A percentile compares a stretch with the other conserved stretches of the same genome.
phyloP scores from a whole-genome alignment of 306 rosid genomes.

The Glycine tomentella region DNA sequence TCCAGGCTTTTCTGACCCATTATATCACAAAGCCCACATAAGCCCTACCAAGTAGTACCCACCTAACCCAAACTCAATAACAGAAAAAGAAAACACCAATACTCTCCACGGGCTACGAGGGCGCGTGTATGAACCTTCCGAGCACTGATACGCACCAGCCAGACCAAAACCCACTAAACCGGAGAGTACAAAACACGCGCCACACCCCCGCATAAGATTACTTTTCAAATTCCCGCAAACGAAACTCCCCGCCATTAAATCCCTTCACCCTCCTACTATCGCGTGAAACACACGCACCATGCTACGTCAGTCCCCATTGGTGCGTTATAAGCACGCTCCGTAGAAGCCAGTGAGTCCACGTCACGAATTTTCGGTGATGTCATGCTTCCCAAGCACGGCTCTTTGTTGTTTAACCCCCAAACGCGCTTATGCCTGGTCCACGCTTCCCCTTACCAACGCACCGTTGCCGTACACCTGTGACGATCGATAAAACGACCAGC shows the following conservation, averaged over 20 bases:
- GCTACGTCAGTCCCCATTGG: background rate
- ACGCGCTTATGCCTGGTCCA: constrained; percentile 56
- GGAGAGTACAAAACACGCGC: constrained; percentile 39
- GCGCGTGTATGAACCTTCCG: constrained; percentile 39
- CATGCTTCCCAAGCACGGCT: constrained; percentile 69
- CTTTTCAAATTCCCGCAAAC: constrained; percentile 47
- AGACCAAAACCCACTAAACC: background rate
- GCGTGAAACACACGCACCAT: background rate
- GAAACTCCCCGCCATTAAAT: constrained; percentile 55
- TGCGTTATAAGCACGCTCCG: background rate
- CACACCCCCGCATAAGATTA: constrained; percentile 30
- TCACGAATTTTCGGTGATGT: constrained; percentile 43
- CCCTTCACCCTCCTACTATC: background rate
- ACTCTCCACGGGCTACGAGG: constrained; percentile 35
- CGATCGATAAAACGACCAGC: constrained; percentile 62
- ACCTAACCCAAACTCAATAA: background rate
- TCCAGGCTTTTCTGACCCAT: constrained; percentile 20
- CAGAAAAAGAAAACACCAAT: no score
- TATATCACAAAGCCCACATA: background rate
- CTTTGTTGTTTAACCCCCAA: constrained; percentile 54
- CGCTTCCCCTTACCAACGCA: constrained; percentile 55
- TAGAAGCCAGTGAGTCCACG: constrained; percentile 27
- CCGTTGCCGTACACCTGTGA: constrained; percentile 79
- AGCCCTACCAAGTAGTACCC: background rate
- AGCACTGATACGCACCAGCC: background rate